These are phyloP conservation scores for Tuber umbilicatum DNA, from an alignment of 495 filamentous ascomycete genomes.

Conservation along the genomic window DNA sequence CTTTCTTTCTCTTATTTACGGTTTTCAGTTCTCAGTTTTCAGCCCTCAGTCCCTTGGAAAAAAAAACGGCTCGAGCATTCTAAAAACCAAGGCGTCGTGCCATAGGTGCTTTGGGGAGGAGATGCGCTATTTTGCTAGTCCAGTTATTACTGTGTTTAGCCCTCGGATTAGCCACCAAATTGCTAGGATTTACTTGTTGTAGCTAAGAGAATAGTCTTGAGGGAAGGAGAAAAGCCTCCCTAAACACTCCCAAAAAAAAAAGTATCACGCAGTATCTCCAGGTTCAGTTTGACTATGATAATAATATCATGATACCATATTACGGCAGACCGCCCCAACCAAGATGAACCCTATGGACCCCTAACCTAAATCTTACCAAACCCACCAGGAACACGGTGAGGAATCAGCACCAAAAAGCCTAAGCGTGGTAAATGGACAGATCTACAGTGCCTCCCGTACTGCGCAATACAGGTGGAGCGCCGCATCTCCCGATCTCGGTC, in stretches of 20 bases:
- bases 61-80: slow-evolving; percentile 3
- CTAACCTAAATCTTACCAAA: background rate
- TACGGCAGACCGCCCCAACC: background rate
- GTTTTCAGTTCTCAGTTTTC: background rate
- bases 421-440: background rate
- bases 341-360: background rate
- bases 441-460: no score
- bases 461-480: background rate
- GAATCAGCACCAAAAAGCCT: background rate
- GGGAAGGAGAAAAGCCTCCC: background rate
- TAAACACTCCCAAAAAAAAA: background rate
- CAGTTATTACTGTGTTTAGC: background rate
- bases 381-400: background rate
- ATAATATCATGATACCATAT: background rate
- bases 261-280: background rate
- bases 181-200: background rate
- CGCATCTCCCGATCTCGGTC: background rate
- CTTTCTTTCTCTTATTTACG: background rate
- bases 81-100: slow-evolving; percentile 9
- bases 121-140: background rate
- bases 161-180: background rate
- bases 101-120: background rate
- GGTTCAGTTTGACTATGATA: background rate
- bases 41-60: background rate
- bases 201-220: background rate